Conservation (phyloP, 2,329 filamentous ascomycete genomes). For the Cyphellophora europaea region DNA sequence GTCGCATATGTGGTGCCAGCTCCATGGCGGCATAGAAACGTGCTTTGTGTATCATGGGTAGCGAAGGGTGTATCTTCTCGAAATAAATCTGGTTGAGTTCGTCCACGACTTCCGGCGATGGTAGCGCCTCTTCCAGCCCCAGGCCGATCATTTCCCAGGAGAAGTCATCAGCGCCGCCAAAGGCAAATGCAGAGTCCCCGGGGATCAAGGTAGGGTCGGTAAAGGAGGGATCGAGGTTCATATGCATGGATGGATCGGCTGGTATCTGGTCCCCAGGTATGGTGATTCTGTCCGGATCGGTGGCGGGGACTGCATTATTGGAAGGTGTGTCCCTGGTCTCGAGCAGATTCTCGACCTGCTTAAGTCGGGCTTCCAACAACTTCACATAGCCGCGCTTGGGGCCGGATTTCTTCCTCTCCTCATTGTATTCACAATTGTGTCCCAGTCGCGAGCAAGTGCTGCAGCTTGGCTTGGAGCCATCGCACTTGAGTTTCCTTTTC, state of each 20-base stretch:
- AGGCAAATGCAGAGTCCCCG: conserved; percentile 13
- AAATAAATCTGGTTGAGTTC: conserved; percentile 86
- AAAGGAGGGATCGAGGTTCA: conserved; percentile 9
- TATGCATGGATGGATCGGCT: conserved; percentile 9
- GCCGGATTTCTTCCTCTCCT: conserved; percentile 86
- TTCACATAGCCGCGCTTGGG: conserved; percentile 94
- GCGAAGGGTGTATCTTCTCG: conserved; percentile 74
- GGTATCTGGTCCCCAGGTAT: conserved; percentile 1
- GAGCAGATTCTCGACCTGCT: conserved; percentile 19
- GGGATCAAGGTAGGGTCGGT: conserved; percentile 11
- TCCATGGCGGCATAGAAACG: conserved; percentile 85
- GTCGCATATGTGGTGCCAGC: conserved; percentile 73
- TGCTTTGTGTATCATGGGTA: conserved; percentile 82
- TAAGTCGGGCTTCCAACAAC: conserved; percentile 76
- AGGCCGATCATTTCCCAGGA: conserved; percentile 81
- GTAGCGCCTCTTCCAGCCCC: conserved; percentile 72
- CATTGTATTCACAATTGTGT: conserved; percentile 83
- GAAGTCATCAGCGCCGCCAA: conserved; percentile 35
- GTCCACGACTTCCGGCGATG: conserved; percentile 70
- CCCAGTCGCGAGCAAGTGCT: conserved; percentile 80
- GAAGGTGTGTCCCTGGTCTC: conserved; percentile 11
- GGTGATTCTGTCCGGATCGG: not conserved
- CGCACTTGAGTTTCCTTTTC: conserved; percentile 57
- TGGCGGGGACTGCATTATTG: not conserved
- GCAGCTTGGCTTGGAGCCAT: conserved; percentile 74